A percentile compares a stretch with the other conserved stretches of the same genome.
phyloP scores from a whole-genome alignment of 768 basidiomycete species.

The Paxillus involutus region DNA sequence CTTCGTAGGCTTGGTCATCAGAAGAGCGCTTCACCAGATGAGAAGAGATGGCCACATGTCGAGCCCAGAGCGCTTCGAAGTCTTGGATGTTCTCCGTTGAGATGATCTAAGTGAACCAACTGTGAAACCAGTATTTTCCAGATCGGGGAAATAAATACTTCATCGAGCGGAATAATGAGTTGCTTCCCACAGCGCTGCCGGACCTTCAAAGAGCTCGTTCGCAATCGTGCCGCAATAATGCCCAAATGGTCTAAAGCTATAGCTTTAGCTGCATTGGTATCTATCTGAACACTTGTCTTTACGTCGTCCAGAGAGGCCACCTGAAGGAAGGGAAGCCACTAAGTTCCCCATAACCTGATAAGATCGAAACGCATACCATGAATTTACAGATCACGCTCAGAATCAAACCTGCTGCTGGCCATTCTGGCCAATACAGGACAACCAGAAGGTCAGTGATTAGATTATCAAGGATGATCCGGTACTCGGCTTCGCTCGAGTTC shows the following conservation, averaged over 20 bases:
- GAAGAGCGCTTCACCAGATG: constrained; percentile 72
- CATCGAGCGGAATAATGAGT: constrained; percentile 62
- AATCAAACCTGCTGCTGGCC: constrained; percentile 89
- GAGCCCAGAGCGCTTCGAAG: constrained; percentile 57
- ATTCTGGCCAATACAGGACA: constrained; percentile 94
- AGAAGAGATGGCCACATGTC: constrained; percentile 62
- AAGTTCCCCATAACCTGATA: not conserved
- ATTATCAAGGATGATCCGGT: constrained; percentile 89
- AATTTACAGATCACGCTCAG: constrained; percentile 78
- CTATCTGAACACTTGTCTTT: constrained; percentile 60
- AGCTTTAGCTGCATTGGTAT: constrained; percentile 83
- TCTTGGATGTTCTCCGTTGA: constrained; percentile 45
- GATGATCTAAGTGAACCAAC: constrained; percentile 45
- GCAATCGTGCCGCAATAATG: constrained; percentile 82
- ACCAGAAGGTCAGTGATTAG: constrained; percentile 84
- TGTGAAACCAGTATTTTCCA: not conserved
- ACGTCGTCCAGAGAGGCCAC: constrained; percentile 82
- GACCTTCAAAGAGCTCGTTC: constrained; percentile 50
- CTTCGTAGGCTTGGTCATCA: constrained; percentile 81
- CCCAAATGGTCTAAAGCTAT: constrained; percentile 94
- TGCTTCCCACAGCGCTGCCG: constrained; percentile 33
- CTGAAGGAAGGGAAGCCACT: constrained; percentile 36
- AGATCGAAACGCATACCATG: constrained; percentile 56
- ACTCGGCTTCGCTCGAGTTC: constrained; percentile 92
- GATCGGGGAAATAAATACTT: constrained; percentile 42